Evolutionary conservation across 768 basidiomycete species (phyloP).

Genomic region (Trametes sanguinea): DNA sequence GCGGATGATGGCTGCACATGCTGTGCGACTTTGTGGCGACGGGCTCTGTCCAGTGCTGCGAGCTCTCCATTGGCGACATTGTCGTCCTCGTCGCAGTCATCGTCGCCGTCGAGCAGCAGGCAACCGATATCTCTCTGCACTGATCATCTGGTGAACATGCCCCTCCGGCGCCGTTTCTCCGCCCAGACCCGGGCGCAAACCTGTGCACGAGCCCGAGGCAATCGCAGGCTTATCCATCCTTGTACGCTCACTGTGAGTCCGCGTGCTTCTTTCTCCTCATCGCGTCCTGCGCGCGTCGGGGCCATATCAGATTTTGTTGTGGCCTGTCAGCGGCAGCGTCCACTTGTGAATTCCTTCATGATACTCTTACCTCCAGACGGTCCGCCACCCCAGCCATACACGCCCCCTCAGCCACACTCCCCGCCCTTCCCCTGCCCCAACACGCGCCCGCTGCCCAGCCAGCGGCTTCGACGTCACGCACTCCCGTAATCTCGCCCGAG

Average conservation of each 20-base stretch:
- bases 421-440: slow-evolving; percentile 8
- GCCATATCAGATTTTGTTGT: slow-evolving; percentile 5
- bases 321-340: neutral
- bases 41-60: neutral
- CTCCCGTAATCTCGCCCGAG: slow-evolving; percentile 39
- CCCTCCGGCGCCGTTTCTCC: slow-evolving; percentile 22
- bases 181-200: slow-evolving; percentile 9
- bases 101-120: slow-evolving; percentile 8
- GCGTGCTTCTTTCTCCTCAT: neutral
- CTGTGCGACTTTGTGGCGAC: slow-evolving; percentile 4
- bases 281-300: neutral
- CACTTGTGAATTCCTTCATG: slow-evolving; percentile 17
- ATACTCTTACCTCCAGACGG: slow-evolving; percentile 24
- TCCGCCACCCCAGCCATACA: neutral
- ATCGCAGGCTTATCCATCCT: slow-evolving; percentile 12
- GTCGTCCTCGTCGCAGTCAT: neutral
- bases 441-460: neutral
- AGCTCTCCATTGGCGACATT: neutral
- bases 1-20: neutral
- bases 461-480: slow-evolving; percentile 3
- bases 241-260: slow-evolving; percentile 10
- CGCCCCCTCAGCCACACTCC: neutral
- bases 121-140: neutral
- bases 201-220: slow-evolving; percentile 19
- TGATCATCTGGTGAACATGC: slow-evolving; percentile 15